Percentiles rank a stretch among this genome's conserved stretches.
These are phyloP conservation scores for Bipolaris gigantea DNA, from an alignment of 2,329 filamentous ascomycete species.

Conservation along the genomic window DNA sequence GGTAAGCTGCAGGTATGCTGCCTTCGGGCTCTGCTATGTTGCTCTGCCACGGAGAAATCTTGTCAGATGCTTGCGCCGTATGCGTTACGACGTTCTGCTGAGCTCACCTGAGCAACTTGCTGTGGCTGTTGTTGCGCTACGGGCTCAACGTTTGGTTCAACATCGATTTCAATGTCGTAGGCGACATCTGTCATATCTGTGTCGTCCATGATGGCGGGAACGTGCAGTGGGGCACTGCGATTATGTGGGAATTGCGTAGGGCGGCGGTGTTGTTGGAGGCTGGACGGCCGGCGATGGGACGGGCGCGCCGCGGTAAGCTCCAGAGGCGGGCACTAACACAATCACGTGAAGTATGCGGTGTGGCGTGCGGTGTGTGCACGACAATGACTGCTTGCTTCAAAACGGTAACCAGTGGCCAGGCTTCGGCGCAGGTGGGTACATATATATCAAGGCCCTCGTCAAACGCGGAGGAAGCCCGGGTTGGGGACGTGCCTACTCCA, in stretches of 20 bases:
- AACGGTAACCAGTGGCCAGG: background rate
- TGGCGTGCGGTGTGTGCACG: background rate
- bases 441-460: background rate
- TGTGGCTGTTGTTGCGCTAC: slow-evolving; percentile 26
- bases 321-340: slow-evolving; percentile 14
- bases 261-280: slow-evolving; percentile 14
- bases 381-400: background rate
- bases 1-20: slow-evolving; percentile 39
- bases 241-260: slow-evolving; percentile 15
- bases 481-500: background rate
- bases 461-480: background rate
- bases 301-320: slow-evolving; percentile 14
- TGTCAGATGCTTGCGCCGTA: slow-evolving; percentile 5
- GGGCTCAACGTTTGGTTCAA: slow-evolving; percentile 24
- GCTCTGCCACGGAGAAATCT: slow-evolving; percentile 3
- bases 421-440: background rate
- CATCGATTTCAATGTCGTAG: slow-evolving; percentile 44
- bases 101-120: slow-evolving; percentile 22
- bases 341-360: slow-evolving; percentile 14
- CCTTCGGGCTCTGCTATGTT: slow-evolving; percentile 8
- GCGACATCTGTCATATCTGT: slow-evolving; percentile 41
- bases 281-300: background rate
- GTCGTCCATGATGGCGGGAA: slow-evolving; percentile 31
- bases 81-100: slow-evolving; percentile 6
- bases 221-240: slow-evolving; percentile 4